phyloP scores from a whole-genome alignment of 2,329 filamentous ascomycete genomes.

The Dendryphion nanum region DNA sequence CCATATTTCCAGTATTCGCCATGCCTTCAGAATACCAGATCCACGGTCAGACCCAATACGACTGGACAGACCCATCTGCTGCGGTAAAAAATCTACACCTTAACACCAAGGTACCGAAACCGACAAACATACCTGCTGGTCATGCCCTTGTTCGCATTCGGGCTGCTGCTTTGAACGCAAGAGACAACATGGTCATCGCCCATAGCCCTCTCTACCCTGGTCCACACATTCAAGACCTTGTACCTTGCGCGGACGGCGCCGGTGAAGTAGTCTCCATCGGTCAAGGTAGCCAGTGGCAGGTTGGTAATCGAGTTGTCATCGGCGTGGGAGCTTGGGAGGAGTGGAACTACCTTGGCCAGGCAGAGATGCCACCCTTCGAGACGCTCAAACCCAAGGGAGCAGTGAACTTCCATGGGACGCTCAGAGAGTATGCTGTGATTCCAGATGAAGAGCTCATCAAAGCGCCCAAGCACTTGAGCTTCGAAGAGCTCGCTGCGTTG shows the following conservation, averaged over 20 bases:
- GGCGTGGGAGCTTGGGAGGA: conserved; percentile 5
- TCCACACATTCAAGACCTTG: conserved; percentile 7
- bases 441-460: conserved; percentile 9
- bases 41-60: too few relatives aligned
- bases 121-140: conserved; percentile 6
- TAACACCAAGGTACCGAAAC: conserved; percentile 10
- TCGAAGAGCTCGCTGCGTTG: conserved; percentile 8
- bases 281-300: conserved; percentile 6
- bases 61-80: too few relatives aligned
- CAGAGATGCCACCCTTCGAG: background rate
- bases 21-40: too few relatives aligned
- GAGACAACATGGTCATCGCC: conserved; percentile 11
- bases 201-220: conserved; percentile 12
- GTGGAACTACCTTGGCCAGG: background rate
- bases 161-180: conserved; percentile 11
- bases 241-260: conserved; percentile 14
- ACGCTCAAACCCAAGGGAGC: conserved; percentile 4
- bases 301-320: conserved; percentile 13
- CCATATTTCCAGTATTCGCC: too few relatives aligned
- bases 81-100: conserved; percentile 9
- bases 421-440: conserved; percentile 12
- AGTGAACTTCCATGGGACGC: conserved; percentile 5
- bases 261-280: conserved; percentile 11
- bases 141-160: conserved; percentile 10
- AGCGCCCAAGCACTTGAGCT: conserved; percentile 8